These are phyloP conservation scores for Saccharomycopsis crataegensis DNA, from an alignment of 1,139 yeast species.

Conservation along the genomic window DNA sequence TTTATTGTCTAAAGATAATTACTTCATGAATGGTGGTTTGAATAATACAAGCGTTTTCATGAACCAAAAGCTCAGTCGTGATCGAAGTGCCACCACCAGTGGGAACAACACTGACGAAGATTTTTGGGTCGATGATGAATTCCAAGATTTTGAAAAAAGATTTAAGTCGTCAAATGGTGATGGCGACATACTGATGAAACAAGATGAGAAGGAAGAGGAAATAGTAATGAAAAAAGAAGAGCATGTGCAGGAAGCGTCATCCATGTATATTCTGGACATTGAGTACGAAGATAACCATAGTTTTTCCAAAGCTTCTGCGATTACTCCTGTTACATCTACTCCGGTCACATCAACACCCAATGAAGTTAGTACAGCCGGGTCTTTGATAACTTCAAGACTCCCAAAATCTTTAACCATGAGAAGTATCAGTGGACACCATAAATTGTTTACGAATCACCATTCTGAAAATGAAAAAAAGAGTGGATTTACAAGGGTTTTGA, in stretches of 20 bases:
- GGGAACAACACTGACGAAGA: conserved; percentile 3
- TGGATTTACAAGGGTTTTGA: conserved; percentile 11
- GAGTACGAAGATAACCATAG: background rate
- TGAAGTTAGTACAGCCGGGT: background rate
- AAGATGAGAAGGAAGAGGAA: background rate
- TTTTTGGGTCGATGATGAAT: conserved; percentile 17
- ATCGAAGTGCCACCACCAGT: background rate
- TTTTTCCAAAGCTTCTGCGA: background rate
- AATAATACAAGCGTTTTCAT: background rate
- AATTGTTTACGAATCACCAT: background rate
- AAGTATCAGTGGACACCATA: conserved; percentile 9
- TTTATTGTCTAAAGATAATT: conserved; percentile 16
- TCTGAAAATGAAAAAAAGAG: conserved; percentile 2
- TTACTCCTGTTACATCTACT: conserved; percentile 16
- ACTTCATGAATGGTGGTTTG: conserved; percentile 7
- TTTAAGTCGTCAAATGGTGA: background rate
- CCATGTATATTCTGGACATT: background rate
- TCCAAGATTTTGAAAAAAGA: conserved; percentile 8
- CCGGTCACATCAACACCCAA: conserved; percentile 13
- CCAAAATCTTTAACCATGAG: conserved; percentile 15
- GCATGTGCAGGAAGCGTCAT: no score
- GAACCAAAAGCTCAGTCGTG: background rate
- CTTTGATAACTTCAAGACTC: background rate
- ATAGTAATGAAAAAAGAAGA: background rate
- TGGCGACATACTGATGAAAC: background rate